Conservation (phyloP, 1,284 basidiomycete genomes). For the Phellopilus nigrolimitatus region DNA sequence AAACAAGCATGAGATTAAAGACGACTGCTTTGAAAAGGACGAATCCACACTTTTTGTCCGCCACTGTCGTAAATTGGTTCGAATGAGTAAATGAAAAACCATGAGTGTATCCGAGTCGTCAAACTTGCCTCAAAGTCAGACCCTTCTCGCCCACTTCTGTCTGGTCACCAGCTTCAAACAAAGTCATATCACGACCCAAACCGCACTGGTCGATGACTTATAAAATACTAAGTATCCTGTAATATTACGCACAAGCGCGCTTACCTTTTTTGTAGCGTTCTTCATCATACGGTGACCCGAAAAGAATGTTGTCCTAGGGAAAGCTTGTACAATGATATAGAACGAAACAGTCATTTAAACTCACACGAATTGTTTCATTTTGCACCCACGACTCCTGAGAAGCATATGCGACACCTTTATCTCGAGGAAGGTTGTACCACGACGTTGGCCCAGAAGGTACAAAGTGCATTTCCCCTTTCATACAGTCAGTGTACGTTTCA, state of each 20-base stretch:
- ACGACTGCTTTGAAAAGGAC: neutral
- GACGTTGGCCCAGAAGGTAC: conserved; percentile 46
- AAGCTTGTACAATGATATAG: neutral
- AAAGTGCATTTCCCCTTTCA: conserved; percentile 59
- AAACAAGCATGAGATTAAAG: neutral
- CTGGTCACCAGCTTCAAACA: conserved; percentile 49
- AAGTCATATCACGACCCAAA: conserved; percentile 33
- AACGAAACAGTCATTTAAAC: neutral
- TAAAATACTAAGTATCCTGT: neutral
- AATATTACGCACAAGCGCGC: neutral
- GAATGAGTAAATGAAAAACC: neutral
- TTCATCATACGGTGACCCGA: conserved; percentile 40
- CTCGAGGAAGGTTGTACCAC: conserved; percentile 64
- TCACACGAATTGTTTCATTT: conserved; percentile 45
- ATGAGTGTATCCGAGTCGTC: neutral
- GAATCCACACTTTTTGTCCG: conserved; percentile 51
- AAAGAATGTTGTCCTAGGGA: conserved; percentile 40
- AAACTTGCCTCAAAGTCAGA: conserved; percentile 43
- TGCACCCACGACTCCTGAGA: conserved; percentile 76
- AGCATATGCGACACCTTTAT: conserved; percentile 65
- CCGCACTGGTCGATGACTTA: conserved; percentile 32
- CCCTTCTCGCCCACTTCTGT: conserved; percentile 72
- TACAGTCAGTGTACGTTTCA: conserved; percentile 23
- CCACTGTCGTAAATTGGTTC: conserved; percentile 39
- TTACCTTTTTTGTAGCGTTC: conserved; percentile 39